Evolutionary conservation across 2,329 filamentous ascomycete genomes (phyloP), one percentile per base, ranked within the genome.

Genomic region (Arthrobotrys sphaeroides): DNA sequence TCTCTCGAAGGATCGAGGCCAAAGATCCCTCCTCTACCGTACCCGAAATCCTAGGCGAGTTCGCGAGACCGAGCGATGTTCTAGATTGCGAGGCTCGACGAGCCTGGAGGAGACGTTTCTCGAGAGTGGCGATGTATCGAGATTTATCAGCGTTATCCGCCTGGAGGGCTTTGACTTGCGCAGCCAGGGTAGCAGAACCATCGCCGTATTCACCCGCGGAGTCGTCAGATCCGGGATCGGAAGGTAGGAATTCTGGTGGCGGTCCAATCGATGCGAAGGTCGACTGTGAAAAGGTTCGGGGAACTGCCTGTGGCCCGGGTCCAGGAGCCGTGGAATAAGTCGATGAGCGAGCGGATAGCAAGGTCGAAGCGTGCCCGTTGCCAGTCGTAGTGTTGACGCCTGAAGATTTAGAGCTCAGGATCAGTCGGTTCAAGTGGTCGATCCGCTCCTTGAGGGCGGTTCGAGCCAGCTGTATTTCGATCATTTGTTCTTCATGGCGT

Each of bases 381-480:
- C 90, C 89, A 20, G 90, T 90, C 78, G 90, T 90, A 31, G 85
- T 87, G 82, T 99, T 99, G 66, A 99, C 95, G 3, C 95, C 95
- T 4, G 92, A 91, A 3, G 94, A 98, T 82, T 97, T 97, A 13
- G 94, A 98, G 82, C 93, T 96, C 73, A 99, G 84, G 78, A 99
- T 98, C 57, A 99, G 85, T 53, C 94, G 90, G 83, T 98, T 99
- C 51, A 99, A 86, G 82, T 99, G 95, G 81, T 97, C 94, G 79
- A 99, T 99, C 28, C 95, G 90, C 84, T 99, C 95, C 82, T 98
- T 99, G 65, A 99, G 84, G 0, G 95, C 95, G 0, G 95, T 99
- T 43, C 95, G 89, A 31, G 95, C 95, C 51, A 99, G 87, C 82
- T 99, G 95, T 92, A 99, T 98, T 83, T 99, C 95, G 65, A 99